phyloP scores from a whole-genome alignment of 495 filamentous ascomycete species.

The Annulohypoxylon maeteangense region DNA sequence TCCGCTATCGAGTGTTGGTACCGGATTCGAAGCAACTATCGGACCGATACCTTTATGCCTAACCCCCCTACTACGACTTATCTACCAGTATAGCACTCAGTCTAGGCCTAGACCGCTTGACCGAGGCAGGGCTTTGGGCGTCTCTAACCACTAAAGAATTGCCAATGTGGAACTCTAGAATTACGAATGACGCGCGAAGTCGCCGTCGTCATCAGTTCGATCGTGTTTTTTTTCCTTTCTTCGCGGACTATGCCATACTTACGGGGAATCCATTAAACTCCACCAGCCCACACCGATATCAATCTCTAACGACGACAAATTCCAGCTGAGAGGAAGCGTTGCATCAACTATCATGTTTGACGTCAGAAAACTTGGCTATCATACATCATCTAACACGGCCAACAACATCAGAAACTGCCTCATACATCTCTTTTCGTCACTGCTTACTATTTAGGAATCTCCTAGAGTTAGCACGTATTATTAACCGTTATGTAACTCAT shows the following conservation, averaged over 20 bases:
- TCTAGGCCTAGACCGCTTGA: slow-evolving; percentile 11
- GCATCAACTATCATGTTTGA: slow-evolving; percentile 2
- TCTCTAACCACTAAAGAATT: not conserved
- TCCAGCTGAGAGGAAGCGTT: slow-evolving; percentile 13
- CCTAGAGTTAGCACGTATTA: not conserved
- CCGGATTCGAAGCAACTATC: slow-evolving; percentile 17
- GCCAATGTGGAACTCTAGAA: not conserved
- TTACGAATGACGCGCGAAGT: not conserved
- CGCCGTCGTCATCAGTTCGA: slow-evolving; percentile 12
- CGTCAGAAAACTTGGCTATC: slow-evolving; percentile 11
- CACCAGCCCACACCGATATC: not conserved
- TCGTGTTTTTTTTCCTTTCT: not conserved
- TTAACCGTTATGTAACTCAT: not conserved
- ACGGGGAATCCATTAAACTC: not conserved
- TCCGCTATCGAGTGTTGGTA: slow-evolving; percentile 8
- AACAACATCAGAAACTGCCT: not conserved
- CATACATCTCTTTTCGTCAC: not conserved
- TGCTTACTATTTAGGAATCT: slow-evolving; percentile 29
- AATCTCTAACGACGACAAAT: not conserved
- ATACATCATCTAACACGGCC: not conserved
- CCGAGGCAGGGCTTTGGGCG: not conserved
- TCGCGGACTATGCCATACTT: not conserved
- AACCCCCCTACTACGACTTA: slow-evolving; percentile 1
- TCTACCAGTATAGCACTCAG: not conserved
- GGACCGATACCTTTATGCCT: slow-evolving; percentile 24